Percentiles rank a stretch among this genome's conserved stretches.
These are phyloP conservation scores for Pythium plurisporium DNA, from an alignment of 352 stramenopile genomes.

Conservation along the genomic window DNA sequence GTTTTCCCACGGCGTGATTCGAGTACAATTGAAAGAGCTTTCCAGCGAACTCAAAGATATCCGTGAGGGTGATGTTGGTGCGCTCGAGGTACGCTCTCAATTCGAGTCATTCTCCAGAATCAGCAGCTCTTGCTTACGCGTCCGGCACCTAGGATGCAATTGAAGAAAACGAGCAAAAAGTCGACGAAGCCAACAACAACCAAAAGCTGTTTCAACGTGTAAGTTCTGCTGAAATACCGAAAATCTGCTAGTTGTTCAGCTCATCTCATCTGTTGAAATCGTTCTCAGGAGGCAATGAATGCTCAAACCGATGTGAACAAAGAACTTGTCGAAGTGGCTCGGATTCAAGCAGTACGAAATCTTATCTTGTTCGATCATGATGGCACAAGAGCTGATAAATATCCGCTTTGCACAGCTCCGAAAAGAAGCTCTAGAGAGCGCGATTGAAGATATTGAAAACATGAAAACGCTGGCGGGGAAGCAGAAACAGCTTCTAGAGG, in stretches of 20 bases:
- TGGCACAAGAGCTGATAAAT: too few species aligned
- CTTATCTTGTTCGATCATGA: neutral
- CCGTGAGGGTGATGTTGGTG: slow-evolving; percentile 42
- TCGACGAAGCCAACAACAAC: slow-evolving; percentile 48
- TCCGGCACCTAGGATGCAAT: slow-evolving; percentile 39
- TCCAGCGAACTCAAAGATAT: slow-evolving; percentile 59
- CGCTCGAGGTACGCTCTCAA: slow-evolving; percentile 22
- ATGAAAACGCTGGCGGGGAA: slow-evolving; percentile 67
- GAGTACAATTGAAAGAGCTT: slow-evolving; percentile 43
- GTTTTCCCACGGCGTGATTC: slow-evolving; percentile 61
- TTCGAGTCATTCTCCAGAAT: too few species aligned
- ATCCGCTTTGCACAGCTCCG: slow-evolving; percentile 37
- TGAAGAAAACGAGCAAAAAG: slow-evolving; percentile 47
- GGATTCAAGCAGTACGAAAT: slow-evolving; percentile 51
- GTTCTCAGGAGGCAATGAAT: slow-evolving; percentile 35
- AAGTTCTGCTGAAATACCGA: too few species aligned
- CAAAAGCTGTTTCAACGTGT: slow-evolving; percentile 57
- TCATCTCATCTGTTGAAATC: too few species aligned
- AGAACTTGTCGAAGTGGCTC: slow-evolving; percentile 58
- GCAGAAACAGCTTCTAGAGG: slow-evolving; percentile 68
- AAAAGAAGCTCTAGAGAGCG: slow-evolving; percentile 65
- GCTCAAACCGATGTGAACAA: slow-evolving; percentile 59
- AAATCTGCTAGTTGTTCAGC: too few species aligned
- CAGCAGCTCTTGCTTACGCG: too few species aligned
- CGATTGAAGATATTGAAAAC: slow-evolving; percentile 54